Evolutionary conservation across 1,139 yeast genomes (phyloP).

Genomic region (Suhomyces bribrorum): DNA sequence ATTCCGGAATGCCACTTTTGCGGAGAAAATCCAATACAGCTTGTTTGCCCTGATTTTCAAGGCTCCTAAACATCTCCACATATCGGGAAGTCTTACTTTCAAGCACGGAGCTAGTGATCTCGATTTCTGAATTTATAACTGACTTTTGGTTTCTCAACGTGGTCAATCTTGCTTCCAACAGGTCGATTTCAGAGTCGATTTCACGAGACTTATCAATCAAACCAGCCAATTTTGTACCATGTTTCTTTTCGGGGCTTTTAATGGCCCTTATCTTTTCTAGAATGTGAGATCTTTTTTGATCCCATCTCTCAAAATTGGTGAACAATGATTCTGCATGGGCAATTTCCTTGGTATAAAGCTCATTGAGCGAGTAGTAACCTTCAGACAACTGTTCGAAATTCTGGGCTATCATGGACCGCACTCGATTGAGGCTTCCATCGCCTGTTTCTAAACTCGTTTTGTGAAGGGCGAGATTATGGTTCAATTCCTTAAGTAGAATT

Average conservation of each 20-base stretch:
- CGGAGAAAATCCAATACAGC: constrained; percentile 31
- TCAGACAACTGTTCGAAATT: constrained; percentile 41
- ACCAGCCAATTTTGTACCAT: constrained; percentile 46
- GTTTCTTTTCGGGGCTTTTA: constrained; percentile 41
- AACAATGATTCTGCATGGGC: constrained; percentile 30
- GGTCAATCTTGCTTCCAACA: constrained; percentile 40
- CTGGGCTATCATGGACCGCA: constrained; percentile 30
- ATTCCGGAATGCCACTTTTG: constrained; percentile 25
- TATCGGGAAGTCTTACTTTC: constrained; percentile 52
- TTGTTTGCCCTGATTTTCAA: constrained; percentile 42
- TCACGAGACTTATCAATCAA: constrained; percentile 36
- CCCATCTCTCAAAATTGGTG: constrained; percentile 47
- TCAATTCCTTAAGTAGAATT: constrained; percentile 24
- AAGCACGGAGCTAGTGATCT: constrained; percentile 53
- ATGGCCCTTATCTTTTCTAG: constrained; percentile 41
- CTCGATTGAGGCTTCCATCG: constrained; percentile 28
- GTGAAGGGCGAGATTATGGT: constrained; percentile 27
- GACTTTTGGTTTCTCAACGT: constrained; percentile 40
- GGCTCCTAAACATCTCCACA: constrained; percentile 39
- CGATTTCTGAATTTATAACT: constrained; percentile 44
- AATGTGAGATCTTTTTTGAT: constrained; percentile 35
- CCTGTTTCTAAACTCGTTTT: constrained; percentile 29
- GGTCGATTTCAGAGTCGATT: constrained; percentile 44
- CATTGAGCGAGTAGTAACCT: constrained; percentile 49
- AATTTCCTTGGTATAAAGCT: constrained; percentile 47